A percentile compares a stretch with the other conserved stretches of the same genome.
Conservation (phyloP, 768 basidiomycete species). For the Mycena polygramma region DNA sequence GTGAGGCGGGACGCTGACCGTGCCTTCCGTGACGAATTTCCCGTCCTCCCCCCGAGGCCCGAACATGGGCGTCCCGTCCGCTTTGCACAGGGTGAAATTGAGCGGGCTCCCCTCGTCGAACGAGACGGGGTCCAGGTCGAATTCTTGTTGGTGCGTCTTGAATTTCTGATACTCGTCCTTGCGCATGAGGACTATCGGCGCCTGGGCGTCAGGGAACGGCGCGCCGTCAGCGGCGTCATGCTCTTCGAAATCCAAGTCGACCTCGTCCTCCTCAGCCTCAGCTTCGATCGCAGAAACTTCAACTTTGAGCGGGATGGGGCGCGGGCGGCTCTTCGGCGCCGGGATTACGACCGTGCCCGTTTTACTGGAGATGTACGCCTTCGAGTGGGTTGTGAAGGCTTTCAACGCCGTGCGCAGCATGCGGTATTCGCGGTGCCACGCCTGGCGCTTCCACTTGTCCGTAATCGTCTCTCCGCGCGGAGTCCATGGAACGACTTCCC, state of each 20-base stretch:
- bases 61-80: neutral
- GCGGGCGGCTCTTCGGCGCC: too few species aligned
- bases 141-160: neutral
- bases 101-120: neutral
- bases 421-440: slow-evolving; percentile 16
- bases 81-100: neutral
- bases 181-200: neutral
- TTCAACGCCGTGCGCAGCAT: neutral
- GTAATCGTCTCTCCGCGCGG: neutral
- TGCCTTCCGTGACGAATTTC: slow-evolving; percentile 2
- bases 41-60: slow-evolving; percentile 2
- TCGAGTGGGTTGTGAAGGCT: neutral
- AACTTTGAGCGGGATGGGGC: neutral
- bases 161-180: neutral
- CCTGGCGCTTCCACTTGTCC: slow-evolving; percentile 9
- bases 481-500: slow-evolving; percentile 20
- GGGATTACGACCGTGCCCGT: too few species aligned
- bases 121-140: neutral
- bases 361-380: neutral
- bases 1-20: accelerated
- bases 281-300: neutral
- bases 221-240: neutral
- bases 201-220: too few species aligned
- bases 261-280: slow-evolving; percentile 2
- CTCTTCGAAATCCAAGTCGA: neutral